Base-by-base conservation (phyloP, 129 eudicot genomes). In the Glebionis coronaria region DNA sequence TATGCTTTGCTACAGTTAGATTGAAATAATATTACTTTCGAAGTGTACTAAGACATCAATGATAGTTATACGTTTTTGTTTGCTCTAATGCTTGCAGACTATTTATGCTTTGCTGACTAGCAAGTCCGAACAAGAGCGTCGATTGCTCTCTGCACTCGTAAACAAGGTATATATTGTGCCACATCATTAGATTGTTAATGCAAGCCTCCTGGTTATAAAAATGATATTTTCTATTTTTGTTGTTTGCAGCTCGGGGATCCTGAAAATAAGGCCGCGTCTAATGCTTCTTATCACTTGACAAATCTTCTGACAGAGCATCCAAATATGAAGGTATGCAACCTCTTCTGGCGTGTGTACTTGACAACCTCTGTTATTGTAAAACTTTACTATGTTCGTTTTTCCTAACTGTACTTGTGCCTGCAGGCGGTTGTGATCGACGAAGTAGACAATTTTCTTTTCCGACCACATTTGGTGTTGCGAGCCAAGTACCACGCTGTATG, bases 71-170 rank as follows among this genome's bases (percentile, higher is more conserved):
- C 2, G 31, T 1, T 9, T 69, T 61, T 49, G 31, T 71, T 52
- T 40, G 46, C n/a, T 19, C 16, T 68, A 53, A 68, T 69, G 28
- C 31, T 69, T 53, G 55, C 84, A 94, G 99, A 87, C 86, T 16
- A 84, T 94, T 65, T 90, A 89, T 68, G 83, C 80, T 0, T 61
- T 94, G 82, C 86, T 94, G 72, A 81, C 52, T 68, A 89, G 88
- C 76, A 94, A 94, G 78, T 85, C 99, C 71, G 99, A 94, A 74
- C 99, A 90, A 83, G 99, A 94, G 79, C 90, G 95, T 7, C 82
- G 88, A 13, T 72, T 94, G 73, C 95, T 94, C 23, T 78, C 97
- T 68, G 87, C 94, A 5, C 80, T 94, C 62, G 99, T 94, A 55
- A 94, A 94, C 73, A 94, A 94, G 87, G 99, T 94, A 65, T 20